Base-by-base conservation (phyloP, 2,329 filamentous ascomycete species). In the Fusarium incarnatum region DNA sequence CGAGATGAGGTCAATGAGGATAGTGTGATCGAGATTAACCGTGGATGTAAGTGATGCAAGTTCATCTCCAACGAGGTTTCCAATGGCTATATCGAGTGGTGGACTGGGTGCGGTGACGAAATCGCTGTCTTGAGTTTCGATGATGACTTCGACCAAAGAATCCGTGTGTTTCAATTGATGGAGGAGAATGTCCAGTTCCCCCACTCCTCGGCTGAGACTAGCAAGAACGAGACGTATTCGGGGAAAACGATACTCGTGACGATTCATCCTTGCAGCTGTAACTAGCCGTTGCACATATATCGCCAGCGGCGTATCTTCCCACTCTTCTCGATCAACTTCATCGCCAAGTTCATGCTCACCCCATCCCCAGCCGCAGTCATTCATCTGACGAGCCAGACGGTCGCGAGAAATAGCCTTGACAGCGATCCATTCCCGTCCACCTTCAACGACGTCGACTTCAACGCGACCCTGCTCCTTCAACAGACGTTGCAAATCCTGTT, bases 291-390 rank as follows among this genome's bases (percentile, higher is more conserved):
- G 74, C 9, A 78, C 70, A 22, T 79, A 76, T 56, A 74, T 79
- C 4, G 77, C 78, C 55, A 82, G 66, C 4, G 77, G 75, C 0
- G 76, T 67, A 52, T 81, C 78, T 11, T 78, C 77, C 75, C 77
- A 80, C 50, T 81, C 80, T 9, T 77, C 75, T 30, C 70, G 63
- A 10, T 78, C 75, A 8, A 81, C 77, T 2, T 62, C 50, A 4
- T 80, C 77, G 1, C 77, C 76, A 8, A 71, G 60, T 7, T 74
- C 68, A 62, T 81, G 72, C 9, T 80, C 78, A 8, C 79, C 81
- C 81, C 81, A 83, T 9, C 74, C 75, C 81, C 81, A 83, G 6
- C 81, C 81, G n/a, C 75, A 75, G 47, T 82, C 81, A 5, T 77
- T 76, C 81, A 83, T 79, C 47, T 83, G 80, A 6, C 80, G 73